Conservation (phyloP, 768 basidiomycete species). For the Mycena leptocephala region DNA sequence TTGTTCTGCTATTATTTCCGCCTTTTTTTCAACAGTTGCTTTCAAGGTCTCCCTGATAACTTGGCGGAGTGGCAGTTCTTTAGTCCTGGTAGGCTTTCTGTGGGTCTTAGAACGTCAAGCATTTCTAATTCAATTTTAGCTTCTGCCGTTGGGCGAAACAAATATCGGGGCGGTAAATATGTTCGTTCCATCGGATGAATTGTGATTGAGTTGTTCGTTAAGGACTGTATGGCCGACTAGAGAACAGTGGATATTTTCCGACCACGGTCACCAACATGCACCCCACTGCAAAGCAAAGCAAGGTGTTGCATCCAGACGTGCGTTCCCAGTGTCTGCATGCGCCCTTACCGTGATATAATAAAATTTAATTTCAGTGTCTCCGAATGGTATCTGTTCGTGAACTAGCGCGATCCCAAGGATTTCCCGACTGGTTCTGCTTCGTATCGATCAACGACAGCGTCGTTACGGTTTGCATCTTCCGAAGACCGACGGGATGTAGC, state of each 20-base stretch:
- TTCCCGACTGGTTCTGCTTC: conserved; percentile 84
- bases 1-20: background rate
- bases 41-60: conserved; percentile 59
- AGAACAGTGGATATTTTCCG: conserved; percentile 70
- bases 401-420: conserved; percentile 76
- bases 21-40: conserved; percentile 10
- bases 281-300: conserved; percentile 84
- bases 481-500: background rate
- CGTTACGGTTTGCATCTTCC: conserved; percentile 58
- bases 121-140: conserved; percentile 28
- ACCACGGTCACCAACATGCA: conserved; percentile 87
- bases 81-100: conserved; percentile 57
- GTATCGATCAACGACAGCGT: conserved; percentile 66
- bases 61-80: conserved; percentile 74
- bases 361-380: conserved; percentile 63
- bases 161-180: conserved; percentile 65
- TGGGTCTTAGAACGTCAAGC: background rate
- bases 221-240: conserved; percentile 74
- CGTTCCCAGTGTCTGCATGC: conserved; percentile 34
- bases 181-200: too few relatives aligned
- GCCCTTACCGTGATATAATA: background rate
- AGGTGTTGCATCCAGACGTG: conserved; percentile 79
- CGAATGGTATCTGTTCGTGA: conserved; percentile 65
- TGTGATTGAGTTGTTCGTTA: too few relatives aligned
- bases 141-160: conserved; percentile 68